Evolutionary conservation across 495 filamentous ascomycete species (phyloP).

Genomic region (Barbatosphaeria neglecta): DNA sequence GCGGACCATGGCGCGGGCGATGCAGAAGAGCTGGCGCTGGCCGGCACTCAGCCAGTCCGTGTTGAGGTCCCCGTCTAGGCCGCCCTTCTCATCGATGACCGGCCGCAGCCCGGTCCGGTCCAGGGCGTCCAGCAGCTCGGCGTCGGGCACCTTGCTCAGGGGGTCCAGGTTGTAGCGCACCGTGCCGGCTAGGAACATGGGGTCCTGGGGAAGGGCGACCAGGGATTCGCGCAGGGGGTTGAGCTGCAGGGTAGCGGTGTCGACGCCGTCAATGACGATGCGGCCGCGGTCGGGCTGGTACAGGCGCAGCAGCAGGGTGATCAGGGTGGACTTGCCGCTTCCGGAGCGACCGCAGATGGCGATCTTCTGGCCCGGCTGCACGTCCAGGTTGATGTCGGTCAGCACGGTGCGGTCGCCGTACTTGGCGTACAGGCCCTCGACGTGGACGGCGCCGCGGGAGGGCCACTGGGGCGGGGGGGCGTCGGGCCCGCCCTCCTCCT

Average conservation of each 20-base stretch:
- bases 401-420: conserved; percentile 24
- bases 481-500: conserved; percentile 34
- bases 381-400: conserved; percentile 35
- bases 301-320: conserved; percentile 26
- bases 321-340: conserved; percentile 31
- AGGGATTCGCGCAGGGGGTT: conserved; percentile 19
- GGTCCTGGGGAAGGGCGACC: conserved; percentile 35
- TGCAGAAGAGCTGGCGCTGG: conserved; percentile 45
- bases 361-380: conserved; percentile 46
- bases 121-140: conserved; percentile 25
- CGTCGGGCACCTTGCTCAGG: conserved; percentile 19
- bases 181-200: conserved; percentile 30
- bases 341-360: conserved; percentile 35
- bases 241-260: conserved; percentile 24
- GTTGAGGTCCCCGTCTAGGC: conserved; percentile 1
- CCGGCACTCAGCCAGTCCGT: conserved; percentile 16
- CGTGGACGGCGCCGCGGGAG: conserved; percentile 33
- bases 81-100: conserved; percentile 4
- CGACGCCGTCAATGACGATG: conserved; percentile 35
- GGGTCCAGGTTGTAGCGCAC: conserved; percentile 41
- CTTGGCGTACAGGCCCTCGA: conserved; percentile 25
- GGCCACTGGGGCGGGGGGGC: conserved; percentile 36
- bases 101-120: conserved; percentile 6
- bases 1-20: conserved; percentile 41
- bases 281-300: conserved; percentile 17